A percentile compares a stretch with the other conserved stretches of the same genome.
These are phyloP conservation scores for Syncephalastrum contaminatum DNA, from an alignment of 371 early-diverging fungal genomes.

Conservation along the genomic window DNA sequence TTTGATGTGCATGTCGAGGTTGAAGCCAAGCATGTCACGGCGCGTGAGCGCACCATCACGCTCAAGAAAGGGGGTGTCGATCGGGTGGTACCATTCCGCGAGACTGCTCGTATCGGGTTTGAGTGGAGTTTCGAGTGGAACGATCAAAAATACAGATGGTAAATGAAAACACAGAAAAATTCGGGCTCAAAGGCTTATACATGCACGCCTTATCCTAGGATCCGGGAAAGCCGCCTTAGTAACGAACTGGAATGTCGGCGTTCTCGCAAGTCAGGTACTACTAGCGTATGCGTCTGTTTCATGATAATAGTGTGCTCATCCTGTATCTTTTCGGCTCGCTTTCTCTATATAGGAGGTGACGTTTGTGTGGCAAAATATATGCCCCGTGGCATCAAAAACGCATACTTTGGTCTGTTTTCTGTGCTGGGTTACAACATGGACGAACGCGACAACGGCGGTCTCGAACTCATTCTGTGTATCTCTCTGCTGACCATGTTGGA, in stretches of 20 bases:
- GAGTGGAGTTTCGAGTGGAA: constrained; percentile 52
- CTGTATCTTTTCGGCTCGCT: background rate
- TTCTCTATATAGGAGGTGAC: constrained; percentile 18
- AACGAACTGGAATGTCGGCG: constrained; percentile 36
- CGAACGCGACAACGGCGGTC: constrained; percentile 20
- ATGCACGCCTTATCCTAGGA: too few relatives aligned
- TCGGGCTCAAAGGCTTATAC: too few relatives aligned
- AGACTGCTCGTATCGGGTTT: constrained; percentile 35
- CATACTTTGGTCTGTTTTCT: constrained; percentile 45
- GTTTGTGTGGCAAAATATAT: constrained; percentile 47
- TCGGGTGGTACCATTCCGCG: constrained; percentile 21
- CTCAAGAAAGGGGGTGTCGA: constrained; percentile 23
- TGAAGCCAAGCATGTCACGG: constrained; percentile 28
- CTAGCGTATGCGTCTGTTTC: background rate
- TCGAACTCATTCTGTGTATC: constrained; percentile 30
- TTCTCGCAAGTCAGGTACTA: constrained; percentile 29
- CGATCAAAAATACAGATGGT: constrained; percentile 41
- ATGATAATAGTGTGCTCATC: background rate
- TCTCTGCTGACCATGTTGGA: constrained; percentile 43
- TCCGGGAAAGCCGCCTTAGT: constrained; percentile 33
- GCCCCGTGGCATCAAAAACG: constrained; percentile 39
- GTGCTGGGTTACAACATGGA: constrained; percentile 37
- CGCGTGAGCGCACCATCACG: constrained; percentile 31
- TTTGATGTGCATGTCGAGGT: constrained; percentile 41
- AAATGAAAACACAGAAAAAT: constrained; percentile 7